Base-by-base conservation (phyloP, 495 filamentous ascomycete species). In the Halenospora varia region DNA sequence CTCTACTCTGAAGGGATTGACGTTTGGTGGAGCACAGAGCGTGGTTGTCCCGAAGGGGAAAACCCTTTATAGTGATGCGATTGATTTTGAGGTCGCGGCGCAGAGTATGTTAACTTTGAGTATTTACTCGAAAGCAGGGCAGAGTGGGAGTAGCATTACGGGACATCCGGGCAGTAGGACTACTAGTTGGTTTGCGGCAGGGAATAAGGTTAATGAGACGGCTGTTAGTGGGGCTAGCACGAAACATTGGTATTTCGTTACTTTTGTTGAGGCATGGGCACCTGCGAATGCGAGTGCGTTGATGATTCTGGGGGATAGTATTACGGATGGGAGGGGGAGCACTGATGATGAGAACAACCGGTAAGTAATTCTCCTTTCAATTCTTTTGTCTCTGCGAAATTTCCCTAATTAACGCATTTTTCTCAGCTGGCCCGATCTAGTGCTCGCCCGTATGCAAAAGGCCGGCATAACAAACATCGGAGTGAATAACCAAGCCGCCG, bases 401-500 rank as follows among this genome's bases (percentile, higher is more conserved):
- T 40, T 15, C 35, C 15, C 9, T 40, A 40, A 15, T 40, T 9
- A 40, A 9, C 35, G 35, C 8, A 18, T 47, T 47, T 17, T 17
- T 23, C 25, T 46, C 41, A 82, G 80, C 8, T 87, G 87, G 86
- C 84, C 86, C 2, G 85, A 89, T 63, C 68, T 85, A 0, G 71
- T 90, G 17, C 68, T 86, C 19, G 72, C 74, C 9, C 74, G 74
- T 13, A 72, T 88, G 69, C 78, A 81, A 52, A 66, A 74, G 24
- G 57, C 74, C 53, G 64, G 70, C 8, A 64, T 75, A 25, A 82
- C 72, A 22, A 62, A 75, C 35, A 77, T 88, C 25, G 72, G 76
- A 3, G 73, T 89, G n/a, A 73, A 77, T 62, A 90, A 89, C 71
- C 82, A 88, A 71, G 86, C 85, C 17, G 86, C 85, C 0, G 87